Base-by-base conservation (phyloP, 805 yeast species). In the Nakazawaea populi region DNA sequence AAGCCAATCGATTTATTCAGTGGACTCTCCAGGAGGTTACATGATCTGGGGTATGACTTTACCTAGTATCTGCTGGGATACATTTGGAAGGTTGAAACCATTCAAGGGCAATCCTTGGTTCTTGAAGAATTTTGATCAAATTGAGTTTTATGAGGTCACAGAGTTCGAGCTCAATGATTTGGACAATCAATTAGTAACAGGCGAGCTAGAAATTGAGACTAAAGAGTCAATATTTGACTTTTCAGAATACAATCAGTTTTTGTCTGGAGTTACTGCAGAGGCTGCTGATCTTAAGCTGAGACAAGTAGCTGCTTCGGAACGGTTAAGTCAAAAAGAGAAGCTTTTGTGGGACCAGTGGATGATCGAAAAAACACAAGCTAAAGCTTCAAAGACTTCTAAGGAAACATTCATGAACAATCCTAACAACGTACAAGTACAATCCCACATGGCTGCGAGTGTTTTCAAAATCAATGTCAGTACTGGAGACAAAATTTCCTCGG, bases 141-240 rank as follows among this genome's bases (percentile, higher is more conserved):
- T 63, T 35, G 56, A 51, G 32, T 70, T 64, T 49, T 70, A 70
- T 54, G 73, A 70, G 49, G 74, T 70, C 6, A 45, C 43, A 30
- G 71, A 69, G 52, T 50, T 52, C 5, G 64, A 61, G 46, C 54
- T 69, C 38, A 55, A 47, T 4, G 52, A 50, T 5, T 54, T 69
- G 56, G 67, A 69, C 53, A 61, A 59, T 31, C 48, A 57, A 46
- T 52, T 68, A 36, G 42, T 69, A 27, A 63, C 71, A 7, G 65
- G 67, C 27, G 62, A 63, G 44, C 42, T 60, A 14, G 52, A 46
- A 8, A 56, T 67, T 30, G 63, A 64, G 52, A 59, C 60, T 9
- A 63, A 61, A 43, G 58, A 58, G 6, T 53, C 59, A 8, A 61
- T 57, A 47, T 66, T 69, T 56, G 71, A 69, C 48, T 69, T 69